Evolutionary conservation across 2,329 filamentous ascomycete genomes (phyloP).

Genomic region (Penicillium decumbens): DNA sequence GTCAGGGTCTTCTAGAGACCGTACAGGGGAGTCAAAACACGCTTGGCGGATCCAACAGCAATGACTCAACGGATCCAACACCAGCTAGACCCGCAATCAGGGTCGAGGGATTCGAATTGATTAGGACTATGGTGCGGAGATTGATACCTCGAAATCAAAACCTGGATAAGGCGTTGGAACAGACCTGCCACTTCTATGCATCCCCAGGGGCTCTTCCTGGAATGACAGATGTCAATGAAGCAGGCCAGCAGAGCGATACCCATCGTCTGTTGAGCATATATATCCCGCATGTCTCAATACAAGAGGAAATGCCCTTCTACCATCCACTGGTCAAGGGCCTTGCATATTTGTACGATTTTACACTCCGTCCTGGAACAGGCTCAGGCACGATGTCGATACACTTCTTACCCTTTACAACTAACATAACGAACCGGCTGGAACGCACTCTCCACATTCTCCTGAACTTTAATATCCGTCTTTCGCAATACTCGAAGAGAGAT

Average conservation of each 20-base stretch:
- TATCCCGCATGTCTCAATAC: conserved; percentile 63
- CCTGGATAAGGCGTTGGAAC: conserved; percentile 68
- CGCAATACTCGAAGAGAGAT: conserved; percentile 7
- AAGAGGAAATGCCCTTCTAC: conserved; percentile 73
- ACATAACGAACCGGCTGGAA: conserved; percentile 37
- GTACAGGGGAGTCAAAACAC: conserved; percentile 29
- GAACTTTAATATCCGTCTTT: conserved; percentile 36
- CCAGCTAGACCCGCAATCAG: conserved; percentile 19
- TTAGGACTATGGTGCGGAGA: conserved; percentile 66
- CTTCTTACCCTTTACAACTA: conserved; percentile 46
- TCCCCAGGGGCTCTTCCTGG: not conserved
- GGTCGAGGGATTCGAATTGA: conserved; percentile 39
- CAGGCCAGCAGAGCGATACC: conserved; percentile 7
- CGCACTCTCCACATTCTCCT: conserved; percentile 38
- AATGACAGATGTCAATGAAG: conserved; percentile 20
- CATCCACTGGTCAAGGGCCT: conserved; percentile 72
- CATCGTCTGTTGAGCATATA: conserved; percentile 61
- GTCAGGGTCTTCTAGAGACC: conserved; percentile 36
- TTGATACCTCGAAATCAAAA: conserved; percentile 77
- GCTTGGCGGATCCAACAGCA: too few species aligned
- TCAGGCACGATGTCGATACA: conserved; percentile 48
- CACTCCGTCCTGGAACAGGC: conserved; percentile 15
- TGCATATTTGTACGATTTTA: conserved; percentile 65
- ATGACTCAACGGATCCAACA: not conserved
- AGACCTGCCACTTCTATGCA: conserved; percentile 72